phyloP scores from a whole-genome alignment of 257 asterid species.

The Anisodus acutangulus region DNA sequence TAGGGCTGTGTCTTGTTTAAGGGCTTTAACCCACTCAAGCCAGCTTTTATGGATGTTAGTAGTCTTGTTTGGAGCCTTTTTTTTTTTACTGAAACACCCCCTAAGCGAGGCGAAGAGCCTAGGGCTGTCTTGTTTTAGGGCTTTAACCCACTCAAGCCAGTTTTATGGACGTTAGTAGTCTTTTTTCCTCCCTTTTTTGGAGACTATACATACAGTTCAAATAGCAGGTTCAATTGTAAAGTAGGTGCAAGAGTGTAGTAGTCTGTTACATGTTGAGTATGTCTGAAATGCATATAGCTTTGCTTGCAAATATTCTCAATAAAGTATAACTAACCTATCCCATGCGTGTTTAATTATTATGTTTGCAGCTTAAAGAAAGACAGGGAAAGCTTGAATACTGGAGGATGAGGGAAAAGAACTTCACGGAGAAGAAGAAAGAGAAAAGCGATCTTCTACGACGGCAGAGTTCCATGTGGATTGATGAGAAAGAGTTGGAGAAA shows the following conservation, averaged over 20 bases:
- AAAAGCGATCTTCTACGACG: slow-evolving; percentile 57
- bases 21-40: background rate
- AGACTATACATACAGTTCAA: background rate
- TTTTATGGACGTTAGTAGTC: background rate
- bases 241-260: background rate
- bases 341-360: slow-evolving; percentile 2
- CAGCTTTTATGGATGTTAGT: background rate
- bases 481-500: slow-evolving; percentile 50
- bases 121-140: background rate
- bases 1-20: background rate
- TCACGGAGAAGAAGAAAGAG: slow-evolving; percentile 58
- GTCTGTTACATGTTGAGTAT: background rate
- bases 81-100: background rate
- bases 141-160: background rate
- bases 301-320: slow-evolving; percentile 9
- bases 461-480: slow-evolving; percentile 71
- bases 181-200: background rate
- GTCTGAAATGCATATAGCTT: background rate
- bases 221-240: background rate
- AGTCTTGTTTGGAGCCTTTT: background rate
- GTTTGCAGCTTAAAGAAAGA: slow-evolving; percentile 70
- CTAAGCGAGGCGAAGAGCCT: background rate
- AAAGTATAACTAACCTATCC: background rate
- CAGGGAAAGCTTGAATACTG: slow-evolving; percentile 80
- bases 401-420: slow-evolving; percentile 63